phyloP scores from a whole-genome alignment of 176 grass and related monocot species.

The Aegilops bicornis region DNA sequence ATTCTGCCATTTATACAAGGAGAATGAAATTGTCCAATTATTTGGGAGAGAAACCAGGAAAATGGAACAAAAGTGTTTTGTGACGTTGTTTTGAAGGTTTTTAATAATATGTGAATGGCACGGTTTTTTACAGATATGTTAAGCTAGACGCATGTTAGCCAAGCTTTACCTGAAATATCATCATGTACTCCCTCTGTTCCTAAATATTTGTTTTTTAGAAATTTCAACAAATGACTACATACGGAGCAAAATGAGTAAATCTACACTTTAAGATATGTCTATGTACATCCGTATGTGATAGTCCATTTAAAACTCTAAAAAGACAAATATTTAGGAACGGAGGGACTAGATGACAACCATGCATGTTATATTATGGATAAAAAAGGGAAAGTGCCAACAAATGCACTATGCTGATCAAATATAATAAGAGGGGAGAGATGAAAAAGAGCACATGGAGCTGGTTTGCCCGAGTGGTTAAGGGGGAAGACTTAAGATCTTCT shows the following conservation, averaged over 20 bases:
- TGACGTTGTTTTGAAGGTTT: not conserved
- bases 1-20: not conserved
- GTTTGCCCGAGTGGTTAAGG: conserved; percentile 77
- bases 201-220: too few species aligned
- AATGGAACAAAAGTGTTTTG: not conserved
- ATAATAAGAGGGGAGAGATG: fast-evolving
- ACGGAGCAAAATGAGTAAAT: too few species aligned
- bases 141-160: not conserved
- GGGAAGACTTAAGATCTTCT: conserved; percentile 94
- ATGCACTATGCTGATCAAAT: too few species aligned
- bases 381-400: fast-evolving
- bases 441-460: fast-evolving
- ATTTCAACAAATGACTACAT: too few species aligned
- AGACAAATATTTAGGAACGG: too few species aligned
- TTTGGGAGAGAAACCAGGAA: not conserved
- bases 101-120: not conserved
- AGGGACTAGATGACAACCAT: too few species aligned
- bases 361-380: too few species aligned
- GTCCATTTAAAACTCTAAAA: too few species aligned
- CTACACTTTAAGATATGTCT: too few species aligned
- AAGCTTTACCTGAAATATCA: not conserved
- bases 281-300: too few species aligned
- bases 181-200: too few species aligned
- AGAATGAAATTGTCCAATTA: not conserved
- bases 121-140: not conserved